phyloP scores from a whole-genome alignment of 1,284 basidiomycete species.

The Bondarzewia mesenterica region DNA sequence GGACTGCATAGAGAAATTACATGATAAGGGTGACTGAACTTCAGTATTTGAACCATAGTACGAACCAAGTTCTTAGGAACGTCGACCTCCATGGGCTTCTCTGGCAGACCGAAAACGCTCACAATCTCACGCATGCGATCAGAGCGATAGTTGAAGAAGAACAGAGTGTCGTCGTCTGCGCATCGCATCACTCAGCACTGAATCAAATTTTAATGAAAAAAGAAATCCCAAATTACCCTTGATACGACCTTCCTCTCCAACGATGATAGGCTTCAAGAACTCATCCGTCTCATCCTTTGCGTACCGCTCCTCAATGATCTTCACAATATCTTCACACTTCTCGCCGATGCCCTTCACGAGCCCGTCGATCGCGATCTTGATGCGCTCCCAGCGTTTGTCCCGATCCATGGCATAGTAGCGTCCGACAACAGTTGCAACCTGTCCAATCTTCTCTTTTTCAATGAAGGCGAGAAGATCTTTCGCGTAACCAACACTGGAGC shows the following conservation, averaged over 20 bases:
- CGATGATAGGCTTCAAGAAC: constrained; percentile 89
- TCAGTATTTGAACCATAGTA: constrained; percentile 9
- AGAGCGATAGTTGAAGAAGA: constrained; percentile 94
- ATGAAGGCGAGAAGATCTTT: constrained; percentile 74
- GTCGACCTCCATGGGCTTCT: constrained; percentile 76
- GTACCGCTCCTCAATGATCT: constrained; percentile 67
- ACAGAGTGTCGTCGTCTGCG: constrained; percentile 67
- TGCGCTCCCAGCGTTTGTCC: constrained; percentile 89
- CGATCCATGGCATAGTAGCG: constrained; percentile 95
- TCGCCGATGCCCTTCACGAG: constrained; percentile 74
- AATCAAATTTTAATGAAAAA: not conserved
- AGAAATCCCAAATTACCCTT: constrained; percentile 51
- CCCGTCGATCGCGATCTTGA: constrained; percentile 83
- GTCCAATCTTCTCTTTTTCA: constrained; percentile 64
- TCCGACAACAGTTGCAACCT: constrained; percentile 76
- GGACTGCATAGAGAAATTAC: constrained; percentile 32
- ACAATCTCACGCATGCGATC: constrained; percentile 89
- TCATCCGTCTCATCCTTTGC: constrained; percentile 82
- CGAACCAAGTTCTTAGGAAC: constrained; percentile 78
- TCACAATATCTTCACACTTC: constrained; percentile 50
- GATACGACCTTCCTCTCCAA: constrained; percentile 73
- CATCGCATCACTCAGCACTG: not conserved
- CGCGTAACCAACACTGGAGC: constrained; percentile 66
- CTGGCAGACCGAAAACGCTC: constrained; percentile 70
- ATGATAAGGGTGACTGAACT: not conserved